Evolutionary conservation across 2,329 filamentous ascomycete species (phyloP), one percentile per base, ranked within the genome.

Genomic region (Diplocarpon rosae): DNA sequence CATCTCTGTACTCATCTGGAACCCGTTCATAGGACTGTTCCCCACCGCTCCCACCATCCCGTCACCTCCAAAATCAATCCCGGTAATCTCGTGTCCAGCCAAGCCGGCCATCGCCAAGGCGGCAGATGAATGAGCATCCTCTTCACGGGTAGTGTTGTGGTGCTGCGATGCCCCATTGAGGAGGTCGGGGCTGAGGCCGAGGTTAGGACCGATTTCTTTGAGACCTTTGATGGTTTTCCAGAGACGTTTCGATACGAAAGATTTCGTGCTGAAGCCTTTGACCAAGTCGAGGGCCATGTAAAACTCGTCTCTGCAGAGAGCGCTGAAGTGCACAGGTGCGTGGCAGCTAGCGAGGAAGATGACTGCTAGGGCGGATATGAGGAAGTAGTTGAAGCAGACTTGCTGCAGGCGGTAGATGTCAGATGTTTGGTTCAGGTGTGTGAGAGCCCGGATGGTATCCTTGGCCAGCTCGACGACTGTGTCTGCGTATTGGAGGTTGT

Each of bases 311-410:
- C 83, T 73, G 51, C 82, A 86, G 17, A 70, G 63, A 9, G 72
- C 67, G 54, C 78, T 83, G 60, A 88, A 89, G 20, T 78, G 72
- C 0, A 82, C 73, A 0, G 84, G 83, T 0, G 82, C 81, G 56
- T 89, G 84, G 2, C 81, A 82, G 0, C 82, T 83, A 1, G 83
- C 84, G 1, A 89, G 71, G 58, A 89, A 88, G 11, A 89, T 68
- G 2, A 85, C 83, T 0, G 83, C 80, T 15, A 89, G 76, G 1
- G 82, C 80, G 0, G 81, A 84, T 1, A 82, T 78, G 15, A 89
- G 69, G 56, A 89, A 89, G 55, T 88, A 84, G 61, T 89, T 83
- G 65, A 87, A 88, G 59, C 86, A 83, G 6, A 82, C 76, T 62
- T 88, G 83, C 41, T 83, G 75, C 29, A 71, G 75, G 30, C 76